Evolutionary conservation across 495 filamentous ascomycete genomes (phyloP).

Genomic region (Jackrogersella minutella): DNA sequence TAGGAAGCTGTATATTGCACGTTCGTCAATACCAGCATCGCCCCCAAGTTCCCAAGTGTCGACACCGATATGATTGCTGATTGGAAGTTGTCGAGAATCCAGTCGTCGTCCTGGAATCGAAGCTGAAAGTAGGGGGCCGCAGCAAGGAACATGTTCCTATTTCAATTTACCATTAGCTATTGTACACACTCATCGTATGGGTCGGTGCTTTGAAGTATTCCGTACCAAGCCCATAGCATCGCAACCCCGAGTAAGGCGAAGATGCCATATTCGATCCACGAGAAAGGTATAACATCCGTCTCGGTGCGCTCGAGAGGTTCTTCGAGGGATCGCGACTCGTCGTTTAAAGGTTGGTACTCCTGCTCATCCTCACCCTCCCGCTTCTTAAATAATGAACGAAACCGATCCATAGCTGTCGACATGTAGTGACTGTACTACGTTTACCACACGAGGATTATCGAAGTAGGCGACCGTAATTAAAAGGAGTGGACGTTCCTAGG

Average conservation of each 20-base stretch:
- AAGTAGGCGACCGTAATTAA: slow-evolving; percentile 2
- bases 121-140: slow-evolving; percentile 90
- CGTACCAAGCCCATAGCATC: slow-evolving; percentile 97
- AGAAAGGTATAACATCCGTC: slow-evolving; percentile 61
- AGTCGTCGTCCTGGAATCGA: slow-evolving; percentile 75
- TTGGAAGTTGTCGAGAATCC: slow-evolving; percentile 82
- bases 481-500: background rate
- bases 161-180: slow-evolving; percentile 34
- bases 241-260: slow-evolving; percentile 88
- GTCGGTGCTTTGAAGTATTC: slow-evolving; percentile 8
- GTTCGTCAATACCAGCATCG: slow-evolving; percentile 76
- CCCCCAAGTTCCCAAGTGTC: slow-evolving; percentile 77
- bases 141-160: slow-evolving; percentile 98
- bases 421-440: background rate
- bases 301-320: slow-evolving; percentile 30
- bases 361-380: slow-evolving; percentile 48
- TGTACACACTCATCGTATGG: background rate
- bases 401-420: slow-evolving; percentile 52
- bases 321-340: slow-evolving; percentile 47
- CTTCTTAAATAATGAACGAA: slow-evolving; percentile 56
- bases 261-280: slow-evolving; percentile 81
- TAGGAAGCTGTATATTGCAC: slow-evolving; percentile 83
- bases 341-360: slow-evolving; percentile 67
- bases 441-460: slow-evolving; percentile 7
- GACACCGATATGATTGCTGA: slow-evolving; percentile 87